Base-by-base conservation (phyloP, 2,329 filamentous ascomycete genomes). In the Trichophyton mentagrophytes region DNA sequence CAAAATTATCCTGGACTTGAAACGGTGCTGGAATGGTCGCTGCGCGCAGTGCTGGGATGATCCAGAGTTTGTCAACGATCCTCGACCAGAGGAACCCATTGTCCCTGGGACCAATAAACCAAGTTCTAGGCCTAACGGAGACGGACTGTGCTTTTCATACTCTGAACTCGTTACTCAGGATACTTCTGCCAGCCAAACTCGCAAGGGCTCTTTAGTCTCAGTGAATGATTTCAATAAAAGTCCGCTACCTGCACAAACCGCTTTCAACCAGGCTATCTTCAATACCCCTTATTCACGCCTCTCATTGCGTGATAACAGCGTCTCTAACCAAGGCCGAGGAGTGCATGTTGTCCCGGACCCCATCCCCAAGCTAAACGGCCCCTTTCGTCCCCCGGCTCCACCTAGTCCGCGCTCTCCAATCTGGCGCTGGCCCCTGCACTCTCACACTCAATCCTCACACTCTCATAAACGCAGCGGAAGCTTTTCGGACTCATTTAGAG, bases 1-100 rank as follows among this genome's bases (percentile, higher is more conserved):
- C 62, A 96, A 96, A 73, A 95, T 97, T 65, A 79, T 99, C 40
- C 85, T 87, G 33, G 93, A 99, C 73, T 77, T 99, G 64, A 99
- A 99, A 73, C 95, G 96, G 71, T 97, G 93, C 71, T 99, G 93
- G 93, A 86, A 91, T 71, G 83, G 91, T 58, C 89, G 93, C 20
- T 97, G 91, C 71, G 85, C 88, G 0, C 77, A 91, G 60, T 96
- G 91, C 71, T 99, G 93, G 92, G 89, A 95, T 64, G 82, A 82
- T 0, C 78, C 84, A 0, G 83, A 89, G 55, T 85, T 85, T 40
- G 80, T 86, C 65, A 76, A 79, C 1, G 80, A 83, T 51, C 77
- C 83, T 9, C 81, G 79, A 13, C 78, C 84, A 2, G 84, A 89
- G 27, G 79, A 82, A 17, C 83, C 87, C 13, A 87, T 96, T 57